Percentiles rank a stretch among this genome's conserved stretches.
Conservation (phyloP, 2,329 filamentous ascomycete species). For the Rutstroemia sp. region DNA sequence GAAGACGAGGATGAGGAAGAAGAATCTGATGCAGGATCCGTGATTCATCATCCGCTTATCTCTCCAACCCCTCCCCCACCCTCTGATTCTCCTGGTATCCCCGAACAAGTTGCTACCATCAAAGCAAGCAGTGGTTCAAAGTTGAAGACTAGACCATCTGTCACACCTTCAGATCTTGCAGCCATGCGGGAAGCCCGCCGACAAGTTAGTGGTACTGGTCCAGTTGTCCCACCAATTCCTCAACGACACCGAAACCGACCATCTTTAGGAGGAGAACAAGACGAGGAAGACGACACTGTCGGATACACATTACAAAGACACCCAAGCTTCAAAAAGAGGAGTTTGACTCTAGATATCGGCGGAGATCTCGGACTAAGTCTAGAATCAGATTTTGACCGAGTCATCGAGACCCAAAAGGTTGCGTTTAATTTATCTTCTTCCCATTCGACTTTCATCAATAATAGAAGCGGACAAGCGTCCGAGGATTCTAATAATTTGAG, state of each 20-base stretch:
- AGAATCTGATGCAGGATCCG: slow-evolving; percentile 72
- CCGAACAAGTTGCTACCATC: slow-evolving; percentile 80
- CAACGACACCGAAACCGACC: slow-evolving; percentile 50
- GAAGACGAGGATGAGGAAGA: slow-evolving; percentile 39
- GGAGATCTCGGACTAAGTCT: slow-evolving; percentile 77
- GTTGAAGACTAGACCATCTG: slow-evolving; percentile 81
- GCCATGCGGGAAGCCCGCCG: slow-evolving; percentile 82
- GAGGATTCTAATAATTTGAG: slow-evolving; percentile 6
- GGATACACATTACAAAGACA: slow-evolving; percentile 41
- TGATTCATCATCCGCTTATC: slow-evolving; percentile 59
- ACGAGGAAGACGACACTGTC: slow-evolving; percentile 23
- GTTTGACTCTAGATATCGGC: slow-evolving; percentile 69
- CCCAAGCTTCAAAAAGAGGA: slow-evolving; percentile 71
- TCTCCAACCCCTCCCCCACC: slow-evolving; percentile 19
- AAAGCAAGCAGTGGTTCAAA: slow-evolving; percentile 73
- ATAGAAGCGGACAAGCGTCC: slow-evolving; percentile 41
- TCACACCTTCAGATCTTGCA: slow-evolving; percentile 75
- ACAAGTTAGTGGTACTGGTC: slow-evolving; percentile 71
- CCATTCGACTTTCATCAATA: slow-evolving; percentile 15
- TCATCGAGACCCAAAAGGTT: slow-evolving; percentile 97
- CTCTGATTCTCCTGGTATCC: slow-evolving; percentile 53
- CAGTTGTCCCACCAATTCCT: slow-evolving; percentile 52
- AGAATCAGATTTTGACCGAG: slow-evolving; percentile 86
- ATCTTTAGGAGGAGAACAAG: slow-evolving; percentile 39
- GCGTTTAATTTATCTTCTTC: slow-evolving; percentile 37